Conservation (phyloP, 805 yeast species). For the Torulaspora microellipsoides region DNA sequence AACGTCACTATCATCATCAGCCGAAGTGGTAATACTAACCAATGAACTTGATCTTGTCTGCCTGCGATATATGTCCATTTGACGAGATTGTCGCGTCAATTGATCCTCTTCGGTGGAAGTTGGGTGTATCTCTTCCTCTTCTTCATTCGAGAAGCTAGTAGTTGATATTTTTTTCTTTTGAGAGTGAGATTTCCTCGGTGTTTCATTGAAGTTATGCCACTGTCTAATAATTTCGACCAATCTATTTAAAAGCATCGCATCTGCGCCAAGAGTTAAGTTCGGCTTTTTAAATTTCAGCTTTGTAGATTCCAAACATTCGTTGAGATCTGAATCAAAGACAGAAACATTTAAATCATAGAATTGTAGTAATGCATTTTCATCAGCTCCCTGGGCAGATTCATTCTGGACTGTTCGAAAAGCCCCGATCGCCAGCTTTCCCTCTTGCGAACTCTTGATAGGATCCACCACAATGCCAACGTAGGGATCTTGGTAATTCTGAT, state of each 20-base stretch:
- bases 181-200: slow-evolving; percentile 5
- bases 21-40: slow-evolving; percentile 14
- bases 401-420: slow-evolving; percentile 71
- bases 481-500: slow-evolving; percentile 88
- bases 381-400: not conserved
- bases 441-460: slow-evolving; percentile 61
- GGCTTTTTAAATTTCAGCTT: slow-evolving; percentile 13
- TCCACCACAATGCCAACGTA: slow-evolving; percentile 85
- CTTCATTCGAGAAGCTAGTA: not conserved
- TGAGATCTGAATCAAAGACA: slow-evolving; percentile 22
- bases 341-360: slow-evolving; percentile 23
- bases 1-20: slow-evolving; percentile 24
- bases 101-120: not conserved
- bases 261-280: slow-evolving; percentile 6
- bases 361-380: slow-evolving; percentile 3
- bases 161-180: not conserved
- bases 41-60: slow-evolving; percentile 18
- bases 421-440: slow-evolving; percentile 74
- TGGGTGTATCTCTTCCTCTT: not conserved
- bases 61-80: slow-evolving; percentile 4
- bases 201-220: slow-evolving; percentile 18
- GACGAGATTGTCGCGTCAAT: slow-evolving; percentile 3
- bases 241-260: slow-evolving; percentile 13
- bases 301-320: slow-evolving; percentile 11
- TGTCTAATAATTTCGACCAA: slow-evolving; percentile 27